Base-by-base conservation (phyloP, 176 grass and related monocot species). In the Dactylis glomerata region DNA sequence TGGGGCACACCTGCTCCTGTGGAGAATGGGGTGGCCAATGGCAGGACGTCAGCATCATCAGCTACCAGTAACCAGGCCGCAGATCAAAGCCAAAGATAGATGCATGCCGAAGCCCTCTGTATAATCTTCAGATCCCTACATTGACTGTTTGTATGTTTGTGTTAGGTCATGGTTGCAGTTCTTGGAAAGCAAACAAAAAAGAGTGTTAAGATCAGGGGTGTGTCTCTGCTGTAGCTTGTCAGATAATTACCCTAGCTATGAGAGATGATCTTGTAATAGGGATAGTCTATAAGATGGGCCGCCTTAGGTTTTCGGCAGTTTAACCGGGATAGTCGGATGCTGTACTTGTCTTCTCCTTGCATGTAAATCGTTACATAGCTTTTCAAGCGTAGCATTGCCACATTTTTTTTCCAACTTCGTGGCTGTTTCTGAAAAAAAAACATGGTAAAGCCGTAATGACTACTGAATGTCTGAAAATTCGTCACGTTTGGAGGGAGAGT, bases 81-180 rank as follows among this genome's bases (percentile, higher is more conserved):
- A 2, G 96, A 98, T 83, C 92, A 95, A 86, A 81, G 66, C 40
- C 91, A 95, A 92, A 88, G 92, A 87, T 95, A 90, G 91, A 88
- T 70, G 41, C 49, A 80, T 89, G 17, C 9, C 1, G 23, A 68
- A 67, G 47, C 19, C 74, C 50, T 31, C 30, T 85, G 89, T 89
- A 89, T 71, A 76, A 89, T 87, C 73, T 86, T 81, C 80, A 84
- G 68, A 89, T 92, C 46, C 70, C 73, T 69, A 63, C 54, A 82
- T 68, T 77, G 78, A 81, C 88, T 83, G 31, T 70, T 70, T 85
- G 28, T 83, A 90, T 90, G 80, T 87, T 72, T 19, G 46, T 68
- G 28, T 68, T 79, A 90, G 84, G 88, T 50, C 86, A 78, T 83
- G 64, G 20, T 83, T 85, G 71, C 75, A 51, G 87, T 87, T 58